Evolutionary conservation across 176 grass and related monocot species (phyloP), one percentile per base, ranked within the genome.

Genomic region (Elaeis guineensis): DNA sequence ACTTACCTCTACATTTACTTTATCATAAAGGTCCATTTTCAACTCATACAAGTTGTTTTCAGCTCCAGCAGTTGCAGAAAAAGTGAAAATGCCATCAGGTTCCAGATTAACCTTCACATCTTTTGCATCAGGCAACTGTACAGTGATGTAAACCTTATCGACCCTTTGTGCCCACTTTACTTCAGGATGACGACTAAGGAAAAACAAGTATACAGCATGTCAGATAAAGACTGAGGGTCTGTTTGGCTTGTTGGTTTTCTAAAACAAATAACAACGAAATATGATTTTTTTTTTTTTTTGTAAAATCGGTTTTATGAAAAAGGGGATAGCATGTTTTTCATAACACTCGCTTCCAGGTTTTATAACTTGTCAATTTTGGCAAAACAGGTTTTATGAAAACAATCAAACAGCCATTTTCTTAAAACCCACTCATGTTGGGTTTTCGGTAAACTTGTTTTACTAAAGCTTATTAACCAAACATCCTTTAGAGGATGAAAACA

Each of bases 121-220:
- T 64, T 98, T 98, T 23, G 87, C 75, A 21, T 98, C 87, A 57
- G 93, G 50, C 49, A 98, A 70, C 59, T 98, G 84, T 61, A 98
- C 69, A 5, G 87, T 98, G 63, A 98, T 70, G 64, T 89, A 98
- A 28, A 98, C 76, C 49, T 98, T 86, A 77, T 98, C 93, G 48
- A 82, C 55, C 71, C 93, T 92, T 61, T 98, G 83, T 21, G 93
- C 93, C 93, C 87, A 92, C 82, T 78, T 89, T 51, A 92, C 73
- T 75, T 88, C 85, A 29, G 92, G 92, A 60, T 85, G 78, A 17
- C 92, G 81, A 78, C 83, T 95, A 81, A 63, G 71, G 49, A 69
- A 82, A 44, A 78, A 20, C 55, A 16, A 72, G 17, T 44, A 44
- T 44, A 30, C 58, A 25, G 62, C 48, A 72, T 59, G 23, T 78